Percentiles rank a stretch among this genome's conserved stretches.
These are phyloP conservation scores for Candida albicans DNA, from an alignment of 1,139 yeast genomes.

Conservation along the genomic window DNA sequence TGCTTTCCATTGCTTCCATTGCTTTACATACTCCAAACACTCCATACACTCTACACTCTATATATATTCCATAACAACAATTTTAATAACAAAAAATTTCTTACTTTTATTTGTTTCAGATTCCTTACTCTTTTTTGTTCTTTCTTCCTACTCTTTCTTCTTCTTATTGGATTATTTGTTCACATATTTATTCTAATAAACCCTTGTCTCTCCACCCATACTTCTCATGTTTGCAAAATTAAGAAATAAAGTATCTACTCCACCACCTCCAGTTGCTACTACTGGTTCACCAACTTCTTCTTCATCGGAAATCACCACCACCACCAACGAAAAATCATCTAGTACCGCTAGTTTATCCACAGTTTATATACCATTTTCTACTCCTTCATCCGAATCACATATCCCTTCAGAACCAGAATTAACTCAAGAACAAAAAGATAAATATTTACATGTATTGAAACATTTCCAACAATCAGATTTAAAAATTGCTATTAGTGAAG, in stretches of 20 bases:
- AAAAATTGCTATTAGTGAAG: slow-evolving; percentile 40
- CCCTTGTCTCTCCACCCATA: background rate
- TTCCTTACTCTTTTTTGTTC: background rate
- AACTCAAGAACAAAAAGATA: slow-evolving; percentile 52
- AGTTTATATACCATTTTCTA: slow-evolving; percentile 48
- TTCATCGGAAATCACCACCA: slow-evolving; percentile 4
- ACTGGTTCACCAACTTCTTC: slow-evolving; percentile 5
- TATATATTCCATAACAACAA: too few species aligned
- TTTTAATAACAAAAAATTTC: too few species aligned
- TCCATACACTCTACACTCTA: too few species aligned
- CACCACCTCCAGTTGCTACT: slow-evolving; percentile 6
- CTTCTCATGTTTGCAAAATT: slow-evolving; percentile 15
- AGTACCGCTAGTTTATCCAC: background rate
- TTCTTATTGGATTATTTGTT: background rate
- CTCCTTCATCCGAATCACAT: slow-evolving; percentile 45
- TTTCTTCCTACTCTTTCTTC: background rate
- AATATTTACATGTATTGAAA: slow-evolving; percentile 56
- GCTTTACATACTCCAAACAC: too few species aligned
- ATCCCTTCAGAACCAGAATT: slow-evolving; percentile 55
- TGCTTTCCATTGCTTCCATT: too few species aligned
- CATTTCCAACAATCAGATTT: slow-evolving; percentile 56
- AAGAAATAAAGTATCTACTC: slow-evolving; percentile 7
- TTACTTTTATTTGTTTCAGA: background rate
- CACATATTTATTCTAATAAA: background rate
- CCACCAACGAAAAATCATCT: slow-evolving; percentile 1